Evolutionary conservation across 1,284 basidiomycete genomes (phyloP).

Genomic region (Malassezia dermatis): DNA sequence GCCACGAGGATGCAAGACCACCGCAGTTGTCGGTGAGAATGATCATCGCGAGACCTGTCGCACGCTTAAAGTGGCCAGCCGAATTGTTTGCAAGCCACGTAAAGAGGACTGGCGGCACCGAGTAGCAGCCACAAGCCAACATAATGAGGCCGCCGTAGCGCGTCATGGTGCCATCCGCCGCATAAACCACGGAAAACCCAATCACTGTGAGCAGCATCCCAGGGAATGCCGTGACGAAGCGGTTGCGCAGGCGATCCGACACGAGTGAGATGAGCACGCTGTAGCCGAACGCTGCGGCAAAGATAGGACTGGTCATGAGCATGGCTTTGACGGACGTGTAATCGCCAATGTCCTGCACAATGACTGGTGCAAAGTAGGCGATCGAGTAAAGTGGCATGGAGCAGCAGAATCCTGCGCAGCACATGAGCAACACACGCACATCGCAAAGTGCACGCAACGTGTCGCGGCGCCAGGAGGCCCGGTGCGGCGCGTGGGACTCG

Average conservation of each 20-base stretch:
- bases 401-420: slow-evolving; percentile 25
- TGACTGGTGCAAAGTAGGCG: slow-evolving; percentile 38
- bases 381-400: slow-evolving; percentile 29
- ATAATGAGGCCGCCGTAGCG: slow-evolving; percentile 37
- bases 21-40: slow-evolving; percentile 36
- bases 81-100: slow-evolving; percentile 25
- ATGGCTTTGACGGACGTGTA: slow-evolving; percentile 23
- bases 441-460: slow-evolving; percentile 27
- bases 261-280: slow-evolving; percentile 26
- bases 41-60: slow-evolving; percentile 27
- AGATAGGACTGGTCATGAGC: slow-evolving; percentile 37
- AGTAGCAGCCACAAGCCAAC: slow-evolving; percentile 27
- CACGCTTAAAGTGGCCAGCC: slow-evolving; percentile 31
- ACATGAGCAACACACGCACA: slow-evolving; percentile 23
- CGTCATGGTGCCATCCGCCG: slow-evolving; percentile 4
- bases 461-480: slow-evolving; percentile 20
- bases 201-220: slow-evolving; percentile 23
- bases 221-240: slow-evolving; percentile 21
- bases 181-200: slow-evolving; percentile 31
- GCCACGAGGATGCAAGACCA: slow-evolving; percentile 30
- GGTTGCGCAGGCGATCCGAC: slow-evolving; percentile 29
- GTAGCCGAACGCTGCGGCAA: slow-evolving; percentile 30
- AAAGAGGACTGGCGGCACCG: slow-evolving; percentile 14
- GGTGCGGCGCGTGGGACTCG: not conserved
- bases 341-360: slow-evolving; percentile 28